Evolutionary conservation across 257 asterid genomes (phyloP).

Genomic region (Solanum chiquidenum): DNA sequence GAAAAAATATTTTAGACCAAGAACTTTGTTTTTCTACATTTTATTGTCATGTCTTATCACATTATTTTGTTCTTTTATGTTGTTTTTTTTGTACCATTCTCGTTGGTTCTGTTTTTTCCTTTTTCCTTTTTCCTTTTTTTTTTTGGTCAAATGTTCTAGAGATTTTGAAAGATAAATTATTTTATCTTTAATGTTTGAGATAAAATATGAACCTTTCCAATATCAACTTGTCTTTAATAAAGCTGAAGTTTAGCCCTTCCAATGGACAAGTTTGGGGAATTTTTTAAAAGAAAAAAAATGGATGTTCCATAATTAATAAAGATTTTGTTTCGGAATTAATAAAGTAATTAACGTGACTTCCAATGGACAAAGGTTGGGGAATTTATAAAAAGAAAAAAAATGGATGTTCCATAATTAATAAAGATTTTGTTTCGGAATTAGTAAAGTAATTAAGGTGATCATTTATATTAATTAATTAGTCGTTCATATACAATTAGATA

Average conservation of each 20-base stretch:
- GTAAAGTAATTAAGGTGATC: background rate
- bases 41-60: background rate
- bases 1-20: background rate
- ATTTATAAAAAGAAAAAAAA: background rate
- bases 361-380: no score
- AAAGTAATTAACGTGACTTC: background rate
- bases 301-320: background rate
- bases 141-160: background rate
- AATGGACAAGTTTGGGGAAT: background rate
- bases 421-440: background rate
- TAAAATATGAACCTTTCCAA: background rate
- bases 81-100: background rate
- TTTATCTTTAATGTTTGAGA: background rate
- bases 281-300: background rate
- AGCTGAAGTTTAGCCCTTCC: background rate
- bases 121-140: background rate
- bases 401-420: background rate
- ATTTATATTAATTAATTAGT: background rate
- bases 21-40: background rate
- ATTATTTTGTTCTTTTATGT: background rate
- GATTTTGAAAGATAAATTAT: background rate
- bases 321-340: background rate
- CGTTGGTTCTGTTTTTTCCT: background rate
- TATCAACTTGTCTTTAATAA: background rate
- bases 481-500: background rate